Evolutionary conservation across 2,329 filamentous ascomycete genomes (phyloP), one percentile per base, ranked within the genome.

Genomic region (Ceratocystis smalleyi): DNA sequence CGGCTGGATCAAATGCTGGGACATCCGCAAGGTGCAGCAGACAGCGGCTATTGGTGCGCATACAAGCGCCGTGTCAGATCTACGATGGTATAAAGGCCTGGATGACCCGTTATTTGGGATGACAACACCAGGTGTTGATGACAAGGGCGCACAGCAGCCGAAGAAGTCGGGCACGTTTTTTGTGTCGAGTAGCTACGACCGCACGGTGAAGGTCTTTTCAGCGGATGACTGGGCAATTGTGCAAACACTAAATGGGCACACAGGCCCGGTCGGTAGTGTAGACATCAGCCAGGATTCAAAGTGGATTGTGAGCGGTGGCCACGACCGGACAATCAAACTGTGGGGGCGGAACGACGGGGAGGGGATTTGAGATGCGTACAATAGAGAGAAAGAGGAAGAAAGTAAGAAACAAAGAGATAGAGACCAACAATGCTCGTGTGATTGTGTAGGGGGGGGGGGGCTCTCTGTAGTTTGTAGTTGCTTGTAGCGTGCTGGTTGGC

Each of bases 1-100:
- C 72, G 92, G 92, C 19, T 97, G 94, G 83, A 85, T 96, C 71
- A 97, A 96, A 74, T 96, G 92, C 75, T 99, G 94, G 94, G 94
- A 99, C 72, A 81, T 99, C 62, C 85, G 94, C 57, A 92, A 94
- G 70, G 91, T 97, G 60, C 83, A 88, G 69, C 85, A 86, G 68
- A 86, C 83, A 0, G 92, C 89, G 12, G 89, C 88, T 19, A 87
- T 99, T 59, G 94, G 92, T 60, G 92, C 94, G 5, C 94, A 99
- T 73, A 87, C 84, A 61, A 92, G 90, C 68, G 88, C 94, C 43
- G 91, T 99, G 6, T 94, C 91, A 0, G 94, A 99, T 73, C 76
- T 99, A 68, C 81, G 91, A 68, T 97, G 94, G 90, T 97, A 87
- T 77, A 95, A 94, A 74, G 92, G 94, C 1, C 77, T 82, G 1